These are phyloP conservation scores for Leptosphaerulina australis DNA, from an alignment of 2,329 filamentous ascomycete genomes.

Conservation along the genomic window DNA sequence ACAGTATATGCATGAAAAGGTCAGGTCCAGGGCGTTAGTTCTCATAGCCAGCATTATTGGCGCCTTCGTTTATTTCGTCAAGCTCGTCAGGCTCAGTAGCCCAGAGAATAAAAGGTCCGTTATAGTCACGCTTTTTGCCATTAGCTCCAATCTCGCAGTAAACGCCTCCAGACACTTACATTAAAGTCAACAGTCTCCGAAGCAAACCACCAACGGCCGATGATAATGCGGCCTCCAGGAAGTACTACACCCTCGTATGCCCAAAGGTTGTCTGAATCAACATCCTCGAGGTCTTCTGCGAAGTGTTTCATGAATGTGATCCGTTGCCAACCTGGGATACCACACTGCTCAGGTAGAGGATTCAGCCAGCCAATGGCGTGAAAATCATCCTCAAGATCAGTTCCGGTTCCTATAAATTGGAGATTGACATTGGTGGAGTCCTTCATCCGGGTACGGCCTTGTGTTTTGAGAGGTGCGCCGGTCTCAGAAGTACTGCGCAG, in stretches of 20 bases:
- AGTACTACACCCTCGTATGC: conserved; percentile 58
- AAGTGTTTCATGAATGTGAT: conserved; percentile 62
- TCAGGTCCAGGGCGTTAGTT: no score
- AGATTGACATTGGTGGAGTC: conserved; percentile 22
- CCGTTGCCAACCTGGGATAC: conserved; percentile 60
- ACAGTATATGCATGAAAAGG: background rate
- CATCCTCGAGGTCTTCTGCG: conserved; percentile 35
- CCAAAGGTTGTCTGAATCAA: conserved; percentile 50
- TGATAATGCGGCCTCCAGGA: conserved; percentile 54
- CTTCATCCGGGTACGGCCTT: conserved; percentile 17
- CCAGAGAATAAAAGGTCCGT: conserved; percentile 47
- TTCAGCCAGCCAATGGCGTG: conserved; percentile 57
- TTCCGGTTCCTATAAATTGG: conserved; percentile 49
- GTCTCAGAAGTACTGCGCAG: conserved; percentile 28
- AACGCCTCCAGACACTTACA: conserved; percentile 21
- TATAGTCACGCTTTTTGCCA: conserved; percentile 25
- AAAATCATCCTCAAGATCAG: conserved; percentile 46
- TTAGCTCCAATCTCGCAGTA: conserved; percentile 13
- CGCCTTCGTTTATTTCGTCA: background rate
- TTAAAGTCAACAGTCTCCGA: conserved; percentile 25
- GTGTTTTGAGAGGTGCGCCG: conserved; percentile 13
- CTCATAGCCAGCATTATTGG: background rate
- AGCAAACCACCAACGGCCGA: conserved; percentile 57
- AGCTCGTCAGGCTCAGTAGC: conserved; percentile 27
- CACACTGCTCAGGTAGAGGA: conserved; percentile 53